phyloP scores from a whole-genome alignment of 176 grass and related monocot species.

The Aegilops bicornis region DNA sequence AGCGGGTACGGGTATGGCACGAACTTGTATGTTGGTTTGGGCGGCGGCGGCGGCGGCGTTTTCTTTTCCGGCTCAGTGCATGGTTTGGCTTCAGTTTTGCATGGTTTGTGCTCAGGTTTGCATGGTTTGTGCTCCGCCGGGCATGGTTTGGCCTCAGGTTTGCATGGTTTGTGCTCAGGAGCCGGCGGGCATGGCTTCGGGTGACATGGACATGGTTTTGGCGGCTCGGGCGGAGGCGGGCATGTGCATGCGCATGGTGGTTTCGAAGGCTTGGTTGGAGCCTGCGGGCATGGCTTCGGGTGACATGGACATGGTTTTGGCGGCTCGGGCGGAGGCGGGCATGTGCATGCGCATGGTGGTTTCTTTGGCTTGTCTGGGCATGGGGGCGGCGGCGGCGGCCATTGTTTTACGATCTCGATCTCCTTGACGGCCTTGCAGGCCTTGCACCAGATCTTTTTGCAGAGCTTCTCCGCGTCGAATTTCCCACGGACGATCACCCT shows the following conservation, averaged over 20 bases:
- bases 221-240: no score
- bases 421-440: conserved; percentile 13
- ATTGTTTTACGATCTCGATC: neutral
- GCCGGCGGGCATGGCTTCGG: no score
- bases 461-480: conserved; percentile 18
- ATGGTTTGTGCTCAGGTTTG: no score
- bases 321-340: no score
- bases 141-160: no score
- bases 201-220: no score
- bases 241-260: no score
- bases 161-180: no score
- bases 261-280: no score
- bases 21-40: conserved; percentile 16
- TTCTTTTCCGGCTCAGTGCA: neutral
- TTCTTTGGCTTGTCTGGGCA: neutral
- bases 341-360: neutral
- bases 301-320: no score
- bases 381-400: neutral
- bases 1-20: conserved; percentile 26
- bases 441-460: conserved; percentile 22
- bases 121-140: no score
- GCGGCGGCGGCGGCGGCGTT: neutral
- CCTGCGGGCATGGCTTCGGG: no score
- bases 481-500: conserved; percentile 32
- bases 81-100: neutral